Percentiles rank a stretch among this genome's conserved stretches.
Conservation (phyloP, 2,329 filamentous ascomycete genomes). For the Stagonosporopsis cucurbitacearum region DNA sequence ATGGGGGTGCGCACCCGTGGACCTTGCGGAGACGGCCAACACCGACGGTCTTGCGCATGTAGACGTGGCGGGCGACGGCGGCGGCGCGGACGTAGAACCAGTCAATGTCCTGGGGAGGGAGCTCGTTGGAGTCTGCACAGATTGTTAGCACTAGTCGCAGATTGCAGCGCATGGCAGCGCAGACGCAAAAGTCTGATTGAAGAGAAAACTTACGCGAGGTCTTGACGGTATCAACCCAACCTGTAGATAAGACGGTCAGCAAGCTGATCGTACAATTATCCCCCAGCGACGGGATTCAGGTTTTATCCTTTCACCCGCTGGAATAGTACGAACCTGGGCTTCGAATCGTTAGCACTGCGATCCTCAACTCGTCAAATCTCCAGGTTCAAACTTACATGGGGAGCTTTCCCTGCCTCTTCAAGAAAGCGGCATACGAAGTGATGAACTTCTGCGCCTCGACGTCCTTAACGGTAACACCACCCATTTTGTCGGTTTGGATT, state of each 20-base stretch:
- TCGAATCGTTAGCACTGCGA: conserved; percentile 22
- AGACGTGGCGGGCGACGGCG: conserved; percentile 95
- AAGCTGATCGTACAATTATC: conserved; percentile 49
- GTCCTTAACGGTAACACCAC: conserved; percentile 83
- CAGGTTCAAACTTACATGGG: conserved; percentile 63
- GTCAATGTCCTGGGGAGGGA: conserved; percentile 97
- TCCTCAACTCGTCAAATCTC: not conserved
- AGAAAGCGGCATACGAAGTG: conserved; percentile 81
- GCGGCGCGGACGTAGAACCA: conserved; percentile 93
- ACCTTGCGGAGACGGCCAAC: conserved; percentile 96
- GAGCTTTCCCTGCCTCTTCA: conserved; percentile 94
- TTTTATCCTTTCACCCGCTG: conserved; percentile 49
- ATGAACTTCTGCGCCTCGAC: conserved; percentile 93
- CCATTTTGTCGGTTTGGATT: conserved; percentile 71
- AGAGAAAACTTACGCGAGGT: conserved; percentile 64
- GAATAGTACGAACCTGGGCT: conserved; percentile 70
- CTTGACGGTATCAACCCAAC: conserved; percentile 99
- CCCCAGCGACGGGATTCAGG: conserved; percentile 64
- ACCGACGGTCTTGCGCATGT: conserved; percentile 99
- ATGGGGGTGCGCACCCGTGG: conserved; percentile 65
- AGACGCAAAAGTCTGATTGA: not conserved
- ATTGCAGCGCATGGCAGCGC: not conserved
- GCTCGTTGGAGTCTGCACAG: conserved; percentile 78
- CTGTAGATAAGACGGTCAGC: conserved; percentile 64
- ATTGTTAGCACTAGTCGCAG: conserved; percentile 22